phyloP scores from a whole-genome alignment of 2,329 filamentous ascomycete genomes.

The Rosellinia necatrix region DNA sequence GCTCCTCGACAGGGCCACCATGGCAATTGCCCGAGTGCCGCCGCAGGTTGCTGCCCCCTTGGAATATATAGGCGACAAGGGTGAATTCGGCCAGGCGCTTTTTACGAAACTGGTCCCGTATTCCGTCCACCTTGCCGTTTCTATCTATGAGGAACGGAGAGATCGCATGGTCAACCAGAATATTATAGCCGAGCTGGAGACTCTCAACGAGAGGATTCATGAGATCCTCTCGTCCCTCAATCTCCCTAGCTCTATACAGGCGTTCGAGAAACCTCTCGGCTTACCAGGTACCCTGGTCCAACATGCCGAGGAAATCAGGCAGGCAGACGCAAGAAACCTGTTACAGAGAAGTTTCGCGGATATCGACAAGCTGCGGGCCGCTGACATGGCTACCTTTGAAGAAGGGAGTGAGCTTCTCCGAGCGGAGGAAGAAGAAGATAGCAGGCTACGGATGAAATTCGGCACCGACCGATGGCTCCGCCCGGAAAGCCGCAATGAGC shows the following conservation, averaged over 20 bases:
- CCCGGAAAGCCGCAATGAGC: constrained; percentile 69
- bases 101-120: constrained; percentile 95
- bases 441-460: constrained; percentile 73
- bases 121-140: constrained; percentile 91
- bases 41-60: constrained; percentile 81
- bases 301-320: constrained; percentile 91
- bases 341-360: constrained; percentile 82
- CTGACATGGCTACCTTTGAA: constrained; percentile 76
- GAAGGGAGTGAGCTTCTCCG: constrained; percentile 80
- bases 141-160: constrained; percentile 89
- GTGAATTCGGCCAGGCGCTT: constrained; percentile 80
- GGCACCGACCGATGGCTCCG: constrained; percentile 87
- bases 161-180: constrained; percentile 89
- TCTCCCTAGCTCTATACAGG: constrained; percentile 89
- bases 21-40: constrained; percentile 81
- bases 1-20: constrained; percentile 81
- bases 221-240: constrained; percentile 81
- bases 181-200: constrained; percentile 83
- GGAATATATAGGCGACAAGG: constrained; percentile 77
- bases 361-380: constrained; percentile 84
- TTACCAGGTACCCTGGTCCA: constrained; percentile 83
- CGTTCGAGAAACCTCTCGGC: constrained; percentile 90
- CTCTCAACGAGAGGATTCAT: constrained; percentile 78
- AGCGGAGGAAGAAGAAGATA: constrained; percentile 83
- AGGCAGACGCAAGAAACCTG: constrained; percentile 82